Percentiles rank a stretch among this genome's conserved stretches.
Conservation (phyloP, 1,284 basidiomycete species). For the Dichomitus squalens region DNA sequence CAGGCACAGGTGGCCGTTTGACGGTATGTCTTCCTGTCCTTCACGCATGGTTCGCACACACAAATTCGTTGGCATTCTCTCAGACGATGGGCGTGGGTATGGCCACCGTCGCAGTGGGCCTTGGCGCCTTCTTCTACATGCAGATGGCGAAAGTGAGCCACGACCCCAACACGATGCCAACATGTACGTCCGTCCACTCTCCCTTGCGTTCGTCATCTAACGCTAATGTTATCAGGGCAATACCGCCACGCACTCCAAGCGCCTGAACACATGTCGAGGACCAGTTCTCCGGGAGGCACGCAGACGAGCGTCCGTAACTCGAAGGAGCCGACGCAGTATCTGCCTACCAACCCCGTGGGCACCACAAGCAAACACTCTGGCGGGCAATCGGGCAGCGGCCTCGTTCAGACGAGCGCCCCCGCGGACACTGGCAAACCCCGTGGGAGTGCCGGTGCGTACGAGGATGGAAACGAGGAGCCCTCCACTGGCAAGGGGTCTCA, state of each 20-base stretch:
- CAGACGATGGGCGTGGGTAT: slow-evolving; percentile 24
- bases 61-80: too few relatives aligned
- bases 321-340: slow-evolving; percentile 2
- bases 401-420: neutral
- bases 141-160: slow-evolving; percentile 22
- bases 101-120: slow-evolving; percentile 19
- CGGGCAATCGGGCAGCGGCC: too few relatives aligned
- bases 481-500: too few relatives aligned
- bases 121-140: slow-evolving; percentile 20
- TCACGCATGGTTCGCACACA: too few relatives aligned
- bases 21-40: too few relatives aligned
- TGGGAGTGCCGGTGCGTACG: too few relatives aligned
- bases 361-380: neutral
- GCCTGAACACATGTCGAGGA: slow-evolving; percentile 12
- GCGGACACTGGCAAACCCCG: too few relatives aligned
- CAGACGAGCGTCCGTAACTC: slow-evolving; percentile 1
- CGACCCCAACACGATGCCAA: slow-evolving; percentile 23
- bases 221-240: slow-evolving; percentile 18
- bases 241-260: slow-evolving; percentile 24
- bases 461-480: too few relatives aligned
- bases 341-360: neutral
- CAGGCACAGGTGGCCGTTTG: too few relatives aligned
- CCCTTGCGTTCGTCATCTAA: neutral
- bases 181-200: slow-evolving; percentile 14
- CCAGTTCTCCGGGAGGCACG: slow-evolving; percentile 10